A percentile compares a stretch with the other conserved stretches of the same genome.
Conservation (phyloP, 1,139 yeast species). For the Hansenula anomala region DNA sequence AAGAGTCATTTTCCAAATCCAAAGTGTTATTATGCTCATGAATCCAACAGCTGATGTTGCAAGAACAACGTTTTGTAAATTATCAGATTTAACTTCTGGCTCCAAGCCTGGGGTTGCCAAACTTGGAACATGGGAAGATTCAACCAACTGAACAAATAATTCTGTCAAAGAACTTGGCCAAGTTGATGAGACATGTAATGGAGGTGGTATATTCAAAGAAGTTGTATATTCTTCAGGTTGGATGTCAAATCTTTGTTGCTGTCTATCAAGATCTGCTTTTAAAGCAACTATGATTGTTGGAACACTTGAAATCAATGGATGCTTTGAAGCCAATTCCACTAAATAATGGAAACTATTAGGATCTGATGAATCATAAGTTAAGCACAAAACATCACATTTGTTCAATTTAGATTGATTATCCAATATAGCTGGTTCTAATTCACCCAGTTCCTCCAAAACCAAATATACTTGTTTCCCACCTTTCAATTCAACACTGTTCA, state of each 20-base stretch:
- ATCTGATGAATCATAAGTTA: slow-evolving; percentile 89
- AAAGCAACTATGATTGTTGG: slow-evolving; percentile 89
- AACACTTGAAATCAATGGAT: slow-evolving; percentile 57
- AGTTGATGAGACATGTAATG: slow-evolving; percentile 79
- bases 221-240: slow-evolving; percentile 89
- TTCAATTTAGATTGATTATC: slow-evolving; percentile 69
- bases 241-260: slow-evolving; percentile 78
- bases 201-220: slow-evolving; percentile 49
- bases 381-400: slow-evolving; percentile 87
- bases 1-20: slow-evolving; percentile 52
- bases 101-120: slow-evolving; percentile 78
- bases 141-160: slow-evolving; percentile 79
- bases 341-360: slow-evolving; percentile 90
- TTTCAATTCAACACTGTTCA: slow-evolving; percentile 87
- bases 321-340: slow-evolving; percentile 57
- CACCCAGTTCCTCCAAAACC: slow-evolving; percentile 87
- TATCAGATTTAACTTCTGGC: slow-evolving; percentile 53
- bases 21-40: slow-evolving; percentile 51
- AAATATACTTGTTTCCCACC: slow-evolving; percentile 96
- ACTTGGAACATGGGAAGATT: slow-evolving; percentile 79
- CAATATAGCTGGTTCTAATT: slow-evolving; percentile 74
- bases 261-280: slow-evolving; percentile 92
- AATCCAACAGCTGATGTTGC: slow-evolving; percentile 68
- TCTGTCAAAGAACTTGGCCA: slow-evolving; percentile 90
- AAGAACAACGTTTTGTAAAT: slow-evolving; percentile 41